Base-by-base conservation (phyloP, 2,329 filamentous ascomycete species). In the Fusarium multiceps region DNA sequence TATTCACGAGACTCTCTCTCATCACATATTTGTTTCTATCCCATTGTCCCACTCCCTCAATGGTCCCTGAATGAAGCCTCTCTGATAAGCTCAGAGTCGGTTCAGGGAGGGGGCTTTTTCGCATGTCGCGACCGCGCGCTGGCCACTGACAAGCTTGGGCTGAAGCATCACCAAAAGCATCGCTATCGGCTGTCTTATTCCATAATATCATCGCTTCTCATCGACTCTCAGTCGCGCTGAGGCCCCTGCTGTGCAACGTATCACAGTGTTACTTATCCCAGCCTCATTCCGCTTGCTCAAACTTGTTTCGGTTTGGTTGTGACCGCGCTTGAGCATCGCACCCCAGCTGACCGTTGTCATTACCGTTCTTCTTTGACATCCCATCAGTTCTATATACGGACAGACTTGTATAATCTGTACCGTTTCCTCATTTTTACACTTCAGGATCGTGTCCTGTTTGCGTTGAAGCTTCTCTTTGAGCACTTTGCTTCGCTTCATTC, bases 81-180 rank as follows among this genome's bases (percentile, higher is more conserved):
- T 68, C 61, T 69, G 55, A 71, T 45, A 47, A 45, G 18, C 57
- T 51, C 59, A 63, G 69, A 72, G 63, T 47, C 69, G 71, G 68
- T 72, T 72, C 47, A 64, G 68, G 72, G 71, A 72, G 72, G 73
- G 68, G 73, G 69, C 54, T 71, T 68, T 68, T 37, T 69, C 54
- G 68, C 64, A 66, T 68, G 62, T 67, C 63, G 69, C 67, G 68
- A 62, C 56, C 58, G 60, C 71, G 71, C 56, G 45, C 54, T 54
- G 63, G 59, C 23, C 56, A 54, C 60, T 55, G 57, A 63, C 37
- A 59, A 65, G 54, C 57, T 61, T 69, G 71, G 62, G 50, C 70
- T 69, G 69, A 60, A 60, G 64, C 42, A 63, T 64, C 53, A 58
- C 53, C 46, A 63, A 59, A 51, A 53, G 60, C 57, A 51, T 61